Evolutionary conservation across 176 grass and related monocot genomes (phyloP).

Genomic region (Phragmites australis): DNA sequence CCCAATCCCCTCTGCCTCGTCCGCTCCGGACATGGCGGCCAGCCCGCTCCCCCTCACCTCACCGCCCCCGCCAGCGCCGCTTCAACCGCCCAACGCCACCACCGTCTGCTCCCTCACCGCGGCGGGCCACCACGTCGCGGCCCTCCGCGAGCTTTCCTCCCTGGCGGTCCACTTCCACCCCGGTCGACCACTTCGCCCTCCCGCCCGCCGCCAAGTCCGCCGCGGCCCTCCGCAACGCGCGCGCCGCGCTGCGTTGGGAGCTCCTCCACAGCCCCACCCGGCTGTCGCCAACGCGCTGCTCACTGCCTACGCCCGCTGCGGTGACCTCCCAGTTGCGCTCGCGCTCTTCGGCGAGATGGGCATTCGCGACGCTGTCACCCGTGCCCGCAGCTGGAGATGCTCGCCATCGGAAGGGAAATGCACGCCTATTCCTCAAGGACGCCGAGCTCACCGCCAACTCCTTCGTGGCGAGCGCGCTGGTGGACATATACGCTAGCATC

Average conservation of each 20-base stretch:
- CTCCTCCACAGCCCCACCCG: slow-evolving; percentile 30
- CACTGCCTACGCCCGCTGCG: slow-evolving; percentile 65
- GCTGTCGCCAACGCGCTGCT: slow-evolving; percentile 63
- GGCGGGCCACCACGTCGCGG: slow-evolving; percentile 36
- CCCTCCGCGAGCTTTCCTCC: slow-evolving; percentile 51
- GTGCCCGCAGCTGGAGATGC: slow-evolving; percentile 57
- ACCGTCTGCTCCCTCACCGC: slow-evolving; percentile 57
- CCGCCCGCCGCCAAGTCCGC: slow-evolving; percentile 65
- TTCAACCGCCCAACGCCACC: slow-evolving; percentile 4
- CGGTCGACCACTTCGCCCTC: slow-evolving; percentile 62
- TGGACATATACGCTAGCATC: slow-evolving; percentile 83
- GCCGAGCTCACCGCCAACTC: slow-evolving; percentile 57
- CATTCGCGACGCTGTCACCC: slow-evolving; percentile 59
- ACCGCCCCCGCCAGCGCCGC: background rate
- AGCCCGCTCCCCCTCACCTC: slow-evolving; percentile 21
- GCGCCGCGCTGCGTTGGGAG: slow-evolving; percentile 23
- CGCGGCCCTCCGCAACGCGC: slow-evolving; percentile 42
- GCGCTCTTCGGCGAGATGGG: slow-evolving; percentile 51
- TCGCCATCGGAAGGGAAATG: slow-evolving; percentile 60
- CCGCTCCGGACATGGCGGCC: slow-evolving; percentile 23
- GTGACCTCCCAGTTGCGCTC: slow-evolving; percentile 52
- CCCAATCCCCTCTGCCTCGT: background rate
- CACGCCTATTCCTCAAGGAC: slow-evolving; percentile 68
- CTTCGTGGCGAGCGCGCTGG: slow-evolving; percentile 88
- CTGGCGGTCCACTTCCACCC: slow-evolving; percentile 34